phyloP scores from a whole-genome alignment of 495 filamentous ascomycete species.

The Penicillium silybi region DNA sequence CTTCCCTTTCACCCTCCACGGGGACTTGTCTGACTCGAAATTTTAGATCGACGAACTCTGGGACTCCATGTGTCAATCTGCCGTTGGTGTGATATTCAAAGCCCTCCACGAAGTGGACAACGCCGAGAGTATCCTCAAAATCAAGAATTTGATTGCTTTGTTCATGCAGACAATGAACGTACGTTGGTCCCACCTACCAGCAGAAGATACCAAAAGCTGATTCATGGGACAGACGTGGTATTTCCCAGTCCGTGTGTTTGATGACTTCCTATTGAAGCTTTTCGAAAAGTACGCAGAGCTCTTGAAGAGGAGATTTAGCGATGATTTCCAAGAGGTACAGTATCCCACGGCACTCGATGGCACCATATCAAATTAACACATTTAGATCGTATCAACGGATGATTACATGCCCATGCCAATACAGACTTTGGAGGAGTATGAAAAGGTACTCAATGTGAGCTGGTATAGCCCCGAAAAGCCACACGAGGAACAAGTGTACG shows the following conservation, averaged over 20 bases:
- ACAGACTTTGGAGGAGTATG: slow-evolving; percentile 81
- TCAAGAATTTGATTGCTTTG: slow-evolving; percentile 84
- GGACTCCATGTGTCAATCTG: slow-evolving; percentile 94
- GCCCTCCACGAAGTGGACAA: slow-evolving; percentile 74
- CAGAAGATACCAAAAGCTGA: slow-evolving; percentile 7
- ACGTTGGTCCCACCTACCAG: slow-evolving; percentile 14
- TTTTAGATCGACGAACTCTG: slow-evolving; percentile 87
- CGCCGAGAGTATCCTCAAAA: slow-evolving; percentile 80
- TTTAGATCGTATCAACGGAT: slow-evolving; percentile 86
- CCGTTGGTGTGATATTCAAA: slow-evolving; percentile 72
- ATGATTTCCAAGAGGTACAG: slow-evolving; percentile 82
- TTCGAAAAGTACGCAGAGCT: slow-evolving; percentile 92
- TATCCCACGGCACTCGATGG: background rate
- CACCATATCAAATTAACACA: slow-evolving; percentile 6
- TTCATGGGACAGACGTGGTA: slow-evolving; percentile 67
- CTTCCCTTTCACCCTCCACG: background rate
- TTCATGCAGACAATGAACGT: slow-evolving; percentile 98
- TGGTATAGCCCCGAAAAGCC: slow-evolving; percentile 86
- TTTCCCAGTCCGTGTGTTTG: slow-evolving; percentile 76
- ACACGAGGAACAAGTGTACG: slow-evolving; percentile 70
- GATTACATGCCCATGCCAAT: slow-evolving; percentile 99
- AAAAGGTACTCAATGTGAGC: slow-evolving; percentile 88
- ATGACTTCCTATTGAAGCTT: slow-evolving; percentile 75
- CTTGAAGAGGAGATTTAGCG: slow-evolving; percentile 84
- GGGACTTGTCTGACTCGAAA: slow-evolving; percentile 2